These are phyloP conservation scores for Steccherinum ochraceum DNA, from an alignment of 768 basidiomycete species.

Conservation along the genomic window DNA sequence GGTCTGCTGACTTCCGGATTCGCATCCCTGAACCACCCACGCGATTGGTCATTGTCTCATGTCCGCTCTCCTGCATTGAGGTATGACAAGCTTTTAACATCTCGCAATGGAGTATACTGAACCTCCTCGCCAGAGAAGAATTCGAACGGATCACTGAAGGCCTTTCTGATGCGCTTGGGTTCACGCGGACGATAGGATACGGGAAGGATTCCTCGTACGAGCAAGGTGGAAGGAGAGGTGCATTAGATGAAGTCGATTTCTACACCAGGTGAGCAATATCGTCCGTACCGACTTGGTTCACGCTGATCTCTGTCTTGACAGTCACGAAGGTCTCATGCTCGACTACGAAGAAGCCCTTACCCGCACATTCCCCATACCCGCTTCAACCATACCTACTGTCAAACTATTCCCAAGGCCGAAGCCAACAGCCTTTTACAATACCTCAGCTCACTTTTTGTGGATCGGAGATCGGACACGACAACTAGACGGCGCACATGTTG, in stretches of 20 bases:
- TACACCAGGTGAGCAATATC: constrained; percentile 66
- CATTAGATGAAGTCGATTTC: constrained; percentile 85
- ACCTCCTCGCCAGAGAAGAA: constrained; percentile 44
- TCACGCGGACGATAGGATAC: constrained; percentile 83
- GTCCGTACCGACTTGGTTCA: not conserved
- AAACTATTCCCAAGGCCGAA: not conserved
- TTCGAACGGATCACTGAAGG: constrained; percentile 83
- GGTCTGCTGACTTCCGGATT: constrained; percentile 88
- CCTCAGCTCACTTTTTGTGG: constrained; percentile 94
- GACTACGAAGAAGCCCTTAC: constrained; percentile 92
- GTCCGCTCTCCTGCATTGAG: constrained; percentile 77
- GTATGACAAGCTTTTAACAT: constrained; percentile 29
- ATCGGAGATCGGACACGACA: constrained; percentile 95
- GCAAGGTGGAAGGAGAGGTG: constrained; percentile 61
- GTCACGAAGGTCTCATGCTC: constrained; percentile 91
- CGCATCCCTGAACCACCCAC: constrained; percentile 85
- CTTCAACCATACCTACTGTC: constrained; percentile 6
- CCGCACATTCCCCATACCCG: constrained; percentile 47
- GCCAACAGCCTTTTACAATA: constrained; percentile 64
- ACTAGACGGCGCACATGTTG: constrained; percentile 88
- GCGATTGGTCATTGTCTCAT: constrained; percentile 88
- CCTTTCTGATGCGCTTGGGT: constrained; percentile 88
- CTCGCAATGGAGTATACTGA: not conserved
- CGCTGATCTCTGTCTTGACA: constrained; percentile 20
- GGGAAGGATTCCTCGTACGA: constrained; percentile 53